Evolutionary conservation across 2,329 filamentous ascomycete genomes (phyloP), one percentile per base, ranked within the genome.

Genomic region (Botrytis porri): DNA sequence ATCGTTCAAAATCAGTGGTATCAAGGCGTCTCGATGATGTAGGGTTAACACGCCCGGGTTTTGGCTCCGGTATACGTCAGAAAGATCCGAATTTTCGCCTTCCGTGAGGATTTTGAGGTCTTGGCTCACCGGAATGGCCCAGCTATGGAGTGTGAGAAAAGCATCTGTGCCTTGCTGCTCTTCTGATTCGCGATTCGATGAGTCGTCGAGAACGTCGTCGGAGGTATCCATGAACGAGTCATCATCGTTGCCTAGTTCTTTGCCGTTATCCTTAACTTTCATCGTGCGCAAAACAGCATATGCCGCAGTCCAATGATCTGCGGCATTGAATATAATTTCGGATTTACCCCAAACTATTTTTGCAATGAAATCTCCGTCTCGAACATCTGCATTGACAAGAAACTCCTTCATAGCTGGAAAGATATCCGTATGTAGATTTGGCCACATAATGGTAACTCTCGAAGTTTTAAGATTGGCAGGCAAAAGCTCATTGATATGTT

Each of bases 331-430:
- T 9, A 32, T 25, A 20, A 37, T 14, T 32, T 57, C 37, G 4
- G 25, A 29, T 20, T 18, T 37, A 22, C n/a, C 48, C 65, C 48
- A 69, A 57, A 69, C 35, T 32, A 69, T 8, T n/a, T n/a, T 43
- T 57, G 48, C 65, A 12, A 69, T 69, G 18, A 41, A 57, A 57
- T 69, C 65, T 10, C 65, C 65, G 12, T n/a, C 48, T 57, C 37
- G 35, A 41, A 69, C 65, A 32, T 69, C 65, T 32, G 35, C 5
- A 57, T 57, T 41, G 18, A 57, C 65, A 1, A 69, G 51, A 41
- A 69, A 69, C 48, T 69, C 65, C n/a, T 32, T 41, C 18, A 57
- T 41, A 7, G 18, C 25, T 0, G 64, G 64, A 9, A 25, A 29
- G 14, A 57, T 54, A 32, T 41, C n/a, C 10, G 45, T 14, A 1